Evolutionary conservation across 345 rosid genomes (phyloP).

Genomic region (Dimocarpus longan): DNA sequence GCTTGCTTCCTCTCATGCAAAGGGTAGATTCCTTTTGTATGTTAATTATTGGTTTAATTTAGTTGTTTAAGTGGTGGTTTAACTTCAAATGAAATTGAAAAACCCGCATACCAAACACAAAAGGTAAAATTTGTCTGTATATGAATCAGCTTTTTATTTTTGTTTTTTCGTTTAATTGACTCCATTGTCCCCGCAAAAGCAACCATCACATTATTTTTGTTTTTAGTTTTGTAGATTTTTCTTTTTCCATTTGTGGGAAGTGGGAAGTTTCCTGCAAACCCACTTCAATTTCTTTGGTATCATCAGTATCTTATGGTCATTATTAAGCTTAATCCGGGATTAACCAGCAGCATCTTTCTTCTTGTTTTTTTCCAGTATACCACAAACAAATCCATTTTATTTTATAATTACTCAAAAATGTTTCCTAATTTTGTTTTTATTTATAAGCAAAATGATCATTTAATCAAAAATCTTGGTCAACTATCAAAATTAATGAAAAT

Average conservation of each 20-base stretch:
- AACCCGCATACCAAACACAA: constrained; percentile 7
- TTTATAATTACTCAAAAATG: no score
- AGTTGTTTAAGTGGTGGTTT: background rate
- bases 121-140: constrained; percentile 13
- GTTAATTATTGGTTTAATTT: background rate
- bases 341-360: background rate
- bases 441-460: no score
- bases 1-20: background rate
- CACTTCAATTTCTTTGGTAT: background rate
- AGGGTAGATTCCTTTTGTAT: background rate
- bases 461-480: no score
- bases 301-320: no score
- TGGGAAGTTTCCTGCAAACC: background rate
- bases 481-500: no score
- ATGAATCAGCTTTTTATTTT: background rate
- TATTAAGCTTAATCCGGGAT: background rate
- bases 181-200: constrained; percentile 1
- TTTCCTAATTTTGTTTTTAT: no score
- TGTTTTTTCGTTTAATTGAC: constrained; percentile 9
- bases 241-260: background rate
- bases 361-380: background rate
- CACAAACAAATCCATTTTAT: background rate
- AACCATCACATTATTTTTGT: background rate
- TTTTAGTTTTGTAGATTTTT: background rate
- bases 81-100: constrained; percentile 16